A percentile compares a stretch with the other conserved stretches of the same genome.
phyloP scores from a whole-genome alignment of 164 flowering plant genomes.

The Stephania japonica region DNA sequence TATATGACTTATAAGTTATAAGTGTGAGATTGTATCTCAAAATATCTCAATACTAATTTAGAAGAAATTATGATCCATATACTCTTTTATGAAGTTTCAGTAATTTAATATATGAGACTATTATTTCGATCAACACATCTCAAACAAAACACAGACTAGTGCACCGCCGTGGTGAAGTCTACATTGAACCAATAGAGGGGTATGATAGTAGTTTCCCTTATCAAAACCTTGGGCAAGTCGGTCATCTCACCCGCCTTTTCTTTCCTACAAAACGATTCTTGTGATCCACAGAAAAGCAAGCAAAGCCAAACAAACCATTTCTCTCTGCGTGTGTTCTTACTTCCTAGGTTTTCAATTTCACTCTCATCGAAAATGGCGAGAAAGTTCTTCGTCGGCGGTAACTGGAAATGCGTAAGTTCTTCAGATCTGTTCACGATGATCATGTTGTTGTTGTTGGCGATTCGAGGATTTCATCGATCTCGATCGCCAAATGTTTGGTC shows the following conservation, averaged over 20 bases:
- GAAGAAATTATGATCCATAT: too few relatives aligned
- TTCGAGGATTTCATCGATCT: neutral
- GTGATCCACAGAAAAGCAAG: neutral
- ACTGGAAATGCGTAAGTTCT: constrained; percentile 88
- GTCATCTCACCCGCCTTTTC: neutral
- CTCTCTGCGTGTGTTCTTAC: neutral
- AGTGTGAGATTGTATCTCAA: too few relatives aligned
- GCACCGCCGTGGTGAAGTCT: too few relatives aligned
- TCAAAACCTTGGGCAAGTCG: neutral
- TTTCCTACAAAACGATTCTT: neutral
- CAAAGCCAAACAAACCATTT: neutral
- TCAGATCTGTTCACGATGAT: neutral
- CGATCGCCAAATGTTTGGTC: too few relatives aligned
- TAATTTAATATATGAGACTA: too few relatives aligned
- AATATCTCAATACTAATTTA: too few relatives aligned
- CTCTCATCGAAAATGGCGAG: constrained; percentile 46
- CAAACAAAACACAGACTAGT: too few relatives aligned
- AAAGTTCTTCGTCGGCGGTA: constrained; percentile 89
- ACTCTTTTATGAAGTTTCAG: too few relatives aligned
- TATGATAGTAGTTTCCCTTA: neutral
- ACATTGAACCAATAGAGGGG: neutral
- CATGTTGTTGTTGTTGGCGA: too few relatives aligned
- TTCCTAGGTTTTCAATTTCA: neutral
- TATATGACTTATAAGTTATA: too few relatives aligned
- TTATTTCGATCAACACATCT: too few relatives aligned